Base-by-base conservation (phyloP, 768 basidiomycete species). In the Gymnopilus dilepis region DNA sequence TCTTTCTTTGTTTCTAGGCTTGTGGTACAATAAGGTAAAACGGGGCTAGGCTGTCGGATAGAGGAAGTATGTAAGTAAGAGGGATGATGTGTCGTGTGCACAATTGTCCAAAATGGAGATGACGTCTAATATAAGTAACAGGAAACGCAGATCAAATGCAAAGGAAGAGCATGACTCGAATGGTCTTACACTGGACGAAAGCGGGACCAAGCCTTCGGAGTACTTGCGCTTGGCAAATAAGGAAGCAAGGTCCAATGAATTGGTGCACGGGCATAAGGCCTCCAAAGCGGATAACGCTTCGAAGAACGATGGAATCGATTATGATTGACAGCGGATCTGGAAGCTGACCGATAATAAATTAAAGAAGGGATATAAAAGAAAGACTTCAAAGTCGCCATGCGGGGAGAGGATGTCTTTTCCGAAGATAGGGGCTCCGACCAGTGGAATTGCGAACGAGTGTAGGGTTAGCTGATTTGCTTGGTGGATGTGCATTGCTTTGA, bases 281-380 rank as follows among this genome's bases (percentile, higher is more conserved):
- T 50, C 47, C 28, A 50, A 50, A 30, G 43, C 15, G 43, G 43
- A 26, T 28, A 24, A 26, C 22, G 22, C 13, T 47, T 26, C 24
- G 50, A 51, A 37, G 34, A 24, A 37, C 8, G 52, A 42, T n/a
- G 51, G 54, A 60, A 60, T 8, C n/a, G 33, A 47, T 48, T 60
- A 54, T 53, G 30, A 60, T 60, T 60, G 59, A 53, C 43, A 55
- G 41, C 43, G 45, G 48, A 55, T 55, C 59, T 60, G 53, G 6
- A 47, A 47, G 59, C 59, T 37, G 59, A 43, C 41, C 51, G 11
- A 41, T 38, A 34, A 60, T 34, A 47, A 34, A 52, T 53, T 43
- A 53, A 33, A 43, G 24, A 50, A 50, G 15, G 30, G 19, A 12
- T 34, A 55, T 24, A 34, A 42, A 55, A 45, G 45, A 17, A 33